Evolutionary conservation across 1,139 yeast genomes (phyloP).

Genomic region (Taphrina sp.): DNA sequence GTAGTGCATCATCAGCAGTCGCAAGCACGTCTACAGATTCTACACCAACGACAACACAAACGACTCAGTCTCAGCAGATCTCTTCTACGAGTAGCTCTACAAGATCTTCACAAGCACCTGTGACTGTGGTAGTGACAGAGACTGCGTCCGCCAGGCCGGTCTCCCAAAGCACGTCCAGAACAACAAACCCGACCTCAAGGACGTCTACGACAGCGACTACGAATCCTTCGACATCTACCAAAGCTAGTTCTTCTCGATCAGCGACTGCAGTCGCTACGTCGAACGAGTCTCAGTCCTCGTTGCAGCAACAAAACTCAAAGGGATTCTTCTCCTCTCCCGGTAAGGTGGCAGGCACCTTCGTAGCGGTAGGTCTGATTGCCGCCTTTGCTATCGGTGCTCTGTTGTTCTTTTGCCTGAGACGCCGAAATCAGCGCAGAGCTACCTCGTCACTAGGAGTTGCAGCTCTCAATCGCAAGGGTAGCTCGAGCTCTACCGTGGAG

Average conservation of each 20-base stretch:
- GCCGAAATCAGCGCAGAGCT: constrained; percentile 39
- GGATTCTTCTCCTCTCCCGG: constrained; percentile 57
- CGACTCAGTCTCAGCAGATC: constrained; percentile 3
- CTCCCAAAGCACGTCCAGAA: constrained; percentile 3
- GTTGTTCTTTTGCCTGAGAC: constrained; percentile 39
- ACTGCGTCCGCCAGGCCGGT: constrained; percentile 23
- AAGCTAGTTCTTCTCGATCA: constrained; percentile 33
- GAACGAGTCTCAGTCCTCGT: background rate
- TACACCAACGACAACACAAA: background rate
- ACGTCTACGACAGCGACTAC: constrained; percentile 43
- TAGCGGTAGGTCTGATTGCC: constrained; percentile 62
- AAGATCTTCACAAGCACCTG: constrained; percentile 13
- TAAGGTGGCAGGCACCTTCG: constrained; percentile 71
- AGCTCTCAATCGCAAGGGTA: constrained; percentile 32
- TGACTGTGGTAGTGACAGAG: constrained; percentile 23
- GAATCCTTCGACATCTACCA: constrained; percentile 36
- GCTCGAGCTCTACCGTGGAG: constrained; percentile 29
- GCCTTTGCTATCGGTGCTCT: constrained; percentile 47
- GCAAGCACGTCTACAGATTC: constrained; percentile 6
- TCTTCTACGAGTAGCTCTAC: constrained; percentile 28
- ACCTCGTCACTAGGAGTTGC: constrained; percentile 38
- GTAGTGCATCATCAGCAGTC: background rate
- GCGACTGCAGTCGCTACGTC: constrained; percentile 32
- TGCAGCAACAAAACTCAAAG: constrained; percentile 2
- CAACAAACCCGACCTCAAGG: constrained; percentile 1